Evolutionary conservation across 129 eudicot species (phyloP).

Genomic region (Pittosporum tobira): DNA sequence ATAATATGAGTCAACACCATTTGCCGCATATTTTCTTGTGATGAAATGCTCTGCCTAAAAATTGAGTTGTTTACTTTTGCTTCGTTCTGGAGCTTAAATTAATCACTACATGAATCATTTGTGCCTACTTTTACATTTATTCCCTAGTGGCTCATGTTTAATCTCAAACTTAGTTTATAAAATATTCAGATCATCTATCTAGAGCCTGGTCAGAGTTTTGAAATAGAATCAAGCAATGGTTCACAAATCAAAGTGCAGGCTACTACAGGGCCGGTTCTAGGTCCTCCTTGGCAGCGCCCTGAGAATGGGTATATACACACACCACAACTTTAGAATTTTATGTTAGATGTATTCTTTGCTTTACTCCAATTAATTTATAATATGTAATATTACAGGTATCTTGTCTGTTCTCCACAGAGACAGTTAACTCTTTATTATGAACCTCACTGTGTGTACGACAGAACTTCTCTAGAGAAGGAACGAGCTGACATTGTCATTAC

Average conservation of each 20-base stretch:
- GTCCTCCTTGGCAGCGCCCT: conserved; percentile 99
- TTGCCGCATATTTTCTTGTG: not conserved
- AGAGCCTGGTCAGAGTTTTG: conserved; percentile 72
- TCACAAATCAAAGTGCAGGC: conserved; percentile 55
- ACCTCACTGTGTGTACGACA: conserved; percentile 85
- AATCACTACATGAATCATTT: not conserved
- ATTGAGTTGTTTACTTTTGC: not conserved
- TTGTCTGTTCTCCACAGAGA: conserved; percentile 62
- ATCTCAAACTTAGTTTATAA: not conserved
- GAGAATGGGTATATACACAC: conserved; percentile 64
- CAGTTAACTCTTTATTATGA: conserved; percentile 67
- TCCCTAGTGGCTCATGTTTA: not conserved
- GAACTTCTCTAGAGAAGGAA: conserved; percentile 43
- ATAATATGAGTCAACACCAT: not conserved
- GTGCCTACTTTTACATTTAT: not conserved
- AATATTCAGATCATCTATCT: conserved; percentile 51
- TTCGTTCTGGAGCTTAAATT: not conserved
- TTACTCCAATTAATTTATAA: not conserved
- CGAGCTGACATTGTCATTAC: conserved; percentile 86
- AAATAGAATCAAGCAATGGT: conserved; percentile 50
- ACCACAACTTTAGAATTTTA: not conserved
- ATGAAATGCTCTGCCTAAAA: not conserved
- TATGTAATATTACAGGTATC: conserved; percentile 50
- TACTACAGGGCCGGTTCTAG: conserved; percentile 85
- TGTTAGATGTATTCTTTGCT: not conserved